These are phyloP conservation scores for Pestalotiopsis sp. DNA, from an alignment of 2,329 filamentous ascomycete genomes.

Conservation along the genomic window DNA sequence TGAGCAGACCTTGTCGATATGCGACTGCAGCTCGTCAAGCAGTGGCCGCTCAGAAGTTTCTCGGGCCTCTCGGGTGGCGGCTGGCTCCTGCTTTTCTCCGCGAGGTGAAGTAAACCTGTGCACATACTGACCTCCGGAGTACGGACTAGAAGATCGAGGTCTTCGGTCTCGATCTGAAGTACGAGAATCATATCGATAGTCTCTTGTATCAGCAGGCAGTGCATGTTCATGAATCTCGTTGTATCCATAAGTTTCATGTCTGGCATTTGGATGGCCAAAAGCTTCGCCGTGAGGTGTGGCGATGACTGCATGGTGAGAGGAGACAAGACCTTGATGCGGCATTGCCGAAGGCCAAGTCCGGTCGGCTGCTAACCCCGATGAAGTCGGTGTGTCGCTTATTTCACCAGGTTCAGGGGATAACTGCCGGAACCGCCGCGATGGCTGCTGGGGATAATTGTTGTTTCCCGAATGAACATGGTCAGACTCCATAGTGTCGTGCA, in stretches of 20 bases:
- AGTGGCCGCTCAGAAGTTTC: not conserved
- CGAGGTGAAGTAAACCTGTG: not conserved
- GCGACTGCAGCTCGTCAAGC: conserved; percentile 4
- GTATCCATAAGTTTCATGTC: not conserved
- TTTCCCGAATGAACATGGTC: not conserved
- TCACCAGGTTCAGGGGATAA: conserved; percentile 17
- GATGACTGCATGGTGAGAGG: not conserved
- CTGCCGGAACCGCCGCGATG: not conserved
- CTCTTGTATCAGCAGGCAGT: not conserved
- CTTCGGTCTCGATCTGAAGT: not conserved
- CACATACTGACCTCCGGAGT: not conserved
- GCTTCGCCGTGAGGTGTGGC: not conserved
- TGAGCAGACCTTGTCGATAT: conserved; percentile 2
- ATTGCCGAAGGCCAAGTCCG: not conserved
- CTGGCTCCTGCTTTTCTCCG: not conserved
- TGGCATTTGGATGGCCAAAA: not conserved
- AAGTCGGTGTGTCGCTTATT: conserved; percentile 13
- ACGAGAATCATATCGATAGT: not conserved
- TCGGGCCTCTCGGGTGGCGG: not conserved
- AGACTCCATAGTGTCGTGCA: not conserved
- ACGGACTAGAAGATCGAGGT: not conserved
- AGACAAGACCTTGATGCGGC: not conserved
- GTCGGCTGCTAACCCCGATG: not conserved
- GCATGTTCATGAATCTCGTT: not conserved
- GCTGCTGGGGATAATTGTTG: not conserved